phyloP scores from a whole-genome alignment of 495 filamentous ascomycete genomes.

The Niebla homalea region DNA sequence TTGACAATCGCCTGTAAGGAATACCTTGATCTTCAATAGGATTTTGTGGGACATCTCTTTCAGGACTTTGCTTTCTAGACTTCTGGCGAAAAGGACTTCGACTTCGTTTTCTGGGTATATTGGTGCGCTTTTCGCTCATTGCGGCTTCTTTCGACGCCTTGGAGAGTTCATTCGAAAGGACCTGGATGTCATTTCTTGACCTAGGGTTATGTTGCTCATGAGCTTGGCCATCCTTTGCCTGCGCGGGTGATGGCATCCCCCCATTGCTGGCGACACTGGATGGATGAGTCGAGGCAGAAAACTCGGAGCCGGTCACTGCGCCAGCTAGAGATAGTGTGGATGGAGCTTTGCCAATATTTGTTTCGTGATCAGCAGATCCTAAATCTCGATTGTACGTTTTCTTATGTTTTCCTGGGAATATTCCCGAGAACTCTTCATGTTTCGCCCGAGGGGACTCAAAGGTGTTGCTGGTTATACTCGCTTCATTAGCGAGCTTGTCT shows the following conservation, averaged over 20 bases:
- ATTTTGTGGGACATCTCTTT: constrained; percentile 1
- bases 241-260: too few relatives aligned
- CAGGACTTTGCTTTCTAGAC: constrained; percentile 1
- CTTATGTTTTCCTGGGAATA: neutral
- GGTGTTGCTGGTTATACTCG: neutral
- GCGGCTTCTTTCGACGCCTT: constrained; percentile 7
- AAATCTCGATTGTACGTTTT: neutral
- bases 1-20: neutral
- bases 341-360: neutral
- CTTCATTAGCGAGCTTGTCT: neutral
- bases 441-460: neutral
- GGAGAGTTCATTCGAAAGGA: too few relatives aligned
- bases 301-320: too few relatives aligned
- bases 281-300: too few relatives aligned
- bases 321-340: too few relatives aligned
- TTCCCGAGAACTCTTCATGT: neutral
- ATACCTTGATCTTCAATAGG: neutral
- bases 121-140: constrained; percentile 7
- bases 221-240: too few relatives aligned
- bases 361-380: neutral
- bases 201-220: too few relatives aligned
- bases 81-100: constrained; percentile 14
- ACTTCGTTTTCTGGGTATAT: constrained; percentile 3
- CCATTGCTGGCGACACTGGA: too few relatives aligned
- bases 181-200: too few relatives aligned